Conservation (phyloP, 2,329 filamentous ascomycete genomes). For the Clonostachys rhizophaga region DNA sequence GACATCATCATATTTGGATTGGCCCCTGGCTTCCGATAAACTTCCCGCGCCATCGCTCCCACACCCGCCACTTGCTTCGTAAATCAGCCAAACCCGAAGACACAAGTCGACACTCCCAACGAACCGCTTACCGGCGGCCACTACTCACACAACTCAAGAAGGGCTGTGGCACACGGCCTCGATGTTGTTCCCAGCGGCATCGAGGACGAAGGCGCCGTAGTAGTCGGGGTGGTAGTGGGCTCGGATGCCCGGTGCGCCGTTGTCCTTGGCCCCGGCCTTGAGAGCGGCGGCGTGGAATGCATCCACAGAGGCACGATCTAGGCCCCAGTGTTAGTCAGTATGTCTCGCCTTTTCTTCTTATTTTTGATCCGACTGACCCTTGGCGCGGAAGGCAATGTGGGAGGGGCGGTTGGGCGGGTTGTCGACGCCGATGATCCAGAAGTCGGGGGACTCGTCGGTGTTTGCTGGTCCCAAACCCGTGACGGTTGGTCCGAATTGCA, state of each 20-base stretch:
- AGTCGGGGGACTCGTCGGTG: conserved; percentile 8
- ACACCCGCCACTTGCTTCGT: no score
- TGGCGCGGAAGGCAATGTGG: conserved; percentile 23
- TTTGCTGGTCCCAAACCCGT: conserved; percentile 21
- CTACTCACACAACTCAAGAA: no score
- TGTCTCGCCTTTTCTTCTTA: neutral
- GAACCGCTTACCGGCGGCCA: no score
- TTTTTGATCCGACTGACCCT: conserved; percentile 9
- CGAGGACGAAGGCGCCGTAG: conserved; percentile 44
- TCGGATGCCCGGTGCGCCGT: conserved; percentile 40
- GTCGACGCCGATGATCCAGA: conserved; percentile 20
- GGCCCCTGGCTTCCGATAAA: no score
- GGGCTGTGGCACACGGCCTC: conserved; percentile 23
- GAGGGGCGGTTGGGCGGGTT: conserved; percentile 6
- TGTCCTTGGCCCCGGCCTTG: conserved; percentile 37
- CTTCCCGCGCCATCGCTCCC: no score
- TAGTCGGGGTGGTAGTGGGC: conserved; percentile 38
- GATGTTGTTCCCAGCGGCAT: conserved; percentile 47
- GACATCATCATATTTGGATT: no score
- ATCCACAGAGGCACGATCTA: conserved; percentile 34
- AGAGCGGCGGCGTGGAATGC: conserved; percentile 34
- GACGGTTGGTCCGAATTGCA: conserved; percentile 16
- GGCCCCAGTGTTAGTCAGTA: neutral
- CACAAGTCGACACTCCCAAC: no score
- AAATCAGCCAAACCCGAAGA: no score